phyloP scores from a whole-genome alignment of 495 filamentous ascomycete species.

The Venustampulla echinocandica region DNA sequence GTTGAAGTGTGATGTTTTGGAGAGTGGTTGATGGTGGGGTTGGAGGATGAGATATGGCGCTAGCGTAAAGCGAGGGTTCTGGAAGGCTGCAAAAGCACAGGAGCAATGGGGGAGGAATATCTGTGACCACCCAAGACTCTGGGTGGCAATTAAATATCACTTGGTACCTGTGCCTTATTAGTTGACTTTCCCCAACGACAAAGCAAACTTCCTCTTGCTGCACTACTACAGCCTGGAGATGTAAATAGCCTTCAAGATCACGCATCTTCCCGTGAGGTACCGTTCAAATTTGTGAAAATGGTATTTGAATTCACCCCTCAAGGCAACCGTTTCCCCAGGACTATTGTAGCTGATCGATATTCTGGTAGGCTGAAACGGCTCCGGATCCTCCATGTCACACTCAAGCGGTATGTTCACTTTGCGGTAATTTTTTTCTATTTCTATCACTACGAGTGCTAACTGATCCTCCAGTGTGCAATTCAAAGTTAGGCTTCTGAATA shows the following conservation, averaged over 20 bases:
- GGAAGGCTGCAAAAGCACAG: neutral
- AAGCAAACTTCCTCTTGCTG: too few relatives aligned
- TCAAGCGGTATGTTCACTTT: constrained; percentile 57
- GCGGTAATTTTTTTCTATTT: too few relatives aligned
- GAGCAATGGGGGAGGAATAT: neutral
- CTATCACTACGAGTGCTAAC: too few relatives aligned
- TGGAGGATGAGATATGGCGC: neutral
- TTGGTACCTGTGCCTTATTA: too few relatives aligned
- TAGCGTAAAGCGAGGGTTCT: neutral
- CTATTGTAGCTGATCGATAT: constrained; percentile 1
- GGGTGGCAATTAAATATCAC: neutral
- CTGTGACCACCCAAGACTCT: neutral
- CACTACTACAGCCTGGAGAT: too few relatives aligned
- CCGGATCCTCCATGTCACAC: constrained; percentile 57
- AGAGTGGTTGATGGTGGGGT: constrained; percentile 8
- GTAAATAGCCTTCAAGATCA: neutral
- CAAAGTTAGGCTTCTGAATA: too few relatives aligned
- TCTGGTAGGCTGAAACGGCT: constrained; percentile 11
- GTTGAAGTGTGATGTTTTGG: constrained; percentile 7
- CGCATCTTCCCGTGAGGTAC: neutral
- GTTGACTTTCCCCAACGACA: too few relatives aligned
- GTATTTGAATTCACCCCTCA: neutral
- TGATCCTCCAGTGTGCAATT: constrained; percentile 62
- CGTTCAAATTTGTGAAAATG: neutral
- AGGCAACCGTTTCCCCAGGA: neutral